Conservation (phyloP, 441 rosid species). For the Pelargonium citronellum region DNA sequence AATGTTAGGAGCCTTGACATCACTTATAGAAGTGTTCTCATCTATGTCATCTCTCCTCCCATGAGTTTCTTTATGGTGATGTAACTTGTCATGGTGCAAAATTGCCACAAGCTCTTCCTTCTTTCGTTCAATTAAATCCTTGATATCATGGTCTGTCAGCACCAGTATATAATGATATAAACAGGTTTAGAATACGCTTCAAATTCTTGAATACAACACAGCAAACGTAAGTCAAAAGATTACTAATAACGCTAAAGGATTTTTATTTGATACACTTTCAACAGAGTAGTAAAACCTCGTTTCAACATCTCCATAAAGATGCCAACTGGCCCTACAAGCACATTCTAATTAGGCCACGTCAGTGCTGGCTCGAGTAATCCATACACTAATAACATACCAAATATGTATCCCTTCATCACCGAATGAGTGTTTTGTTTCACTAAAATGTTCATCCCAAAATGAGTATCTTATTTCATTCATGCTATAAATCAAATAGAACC, state of each 20-base stretch:
- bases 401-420: too few species aligned
- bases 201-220: background rate
- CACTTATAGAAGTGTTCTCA: conserved; percentile 35
- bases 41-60: conserved; percentile 40
- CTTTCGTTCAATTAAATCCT: conserved; percentile 28
- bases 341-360: too few species aligned
- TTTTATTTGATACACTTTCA: too few species aligned
- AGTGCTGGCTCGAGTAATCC: too few species aligned
- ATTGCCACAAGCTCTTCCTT: conserved; percentile 35
- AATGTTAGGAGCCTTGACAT: conserved; percentile 59
- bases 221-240: background rate
- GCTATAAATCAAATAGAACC: background rate
- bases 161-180: background rate
- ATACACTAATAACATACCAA: too few species aligned
- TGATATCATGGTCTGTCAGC: conserved; percentile 20
- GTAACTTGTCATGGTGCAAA: conserved; percentile 25
- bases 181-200: background rate
- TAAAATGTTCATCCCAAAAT: too few species aligned
- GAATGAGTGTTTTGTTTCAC: too few species aligned
- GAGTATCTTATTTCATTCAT: background rate
- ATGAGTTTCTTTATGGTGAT: conserved; percentile 37
- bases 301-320: too few species aligned
- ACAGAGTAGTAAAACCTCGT: too few species aligned
- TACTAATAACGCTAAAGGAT: too few species aligned
- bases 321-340: too few species aligned